Evolutionary conservation across 2,329 filamentous ascomycete genomes (phyloP).

Genomic region (Pyrenochaeta sp.): DNA sequence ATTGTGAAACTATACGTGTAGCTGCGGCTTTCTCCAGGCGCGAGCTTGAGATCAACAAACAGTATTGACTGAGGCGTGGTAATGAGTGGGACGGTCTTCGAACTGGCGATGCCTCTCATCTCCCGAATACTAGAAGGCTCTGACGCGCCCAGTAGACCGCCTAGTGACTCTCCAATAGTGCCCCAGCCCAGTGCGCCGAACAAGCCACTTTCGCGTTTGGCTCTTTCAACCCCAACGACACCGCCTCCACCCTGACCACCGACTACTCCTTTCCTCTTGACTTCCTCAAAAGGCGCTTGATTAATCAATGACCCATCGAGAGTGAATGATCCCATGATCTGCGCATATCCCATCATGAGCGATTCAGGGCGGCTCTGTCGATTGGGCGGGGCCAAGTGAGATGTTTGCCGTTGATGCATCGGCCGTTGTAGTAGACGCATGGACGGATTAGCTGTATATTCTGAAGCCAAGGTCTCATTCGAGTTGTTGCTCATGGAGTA

Average conservation of each 20-base stretch:
- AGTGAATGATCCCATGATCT: constrained; percentile 90
- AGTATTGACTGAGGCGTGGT: constrained; percentile 94
- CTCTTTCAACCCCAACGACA: constrained; percentile 80
- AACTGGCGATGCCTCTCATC: constrained; percentile 87
- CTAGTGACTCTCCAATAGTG: constrained; percentile 84
- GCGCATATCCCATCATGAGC: constrained; percentile 97
- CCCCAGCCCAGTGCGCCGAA: constrained; percentile 89
- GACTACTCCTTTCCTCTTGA: constrained; percentile 92
- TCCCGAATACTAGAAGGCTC: constrained; percentile 95
- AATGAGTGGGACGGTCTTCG: constrained; percentile 87
- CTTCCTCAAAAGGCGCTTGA: constrained; percentile 88
- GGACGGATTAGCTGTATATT: constrained; percentile 69
- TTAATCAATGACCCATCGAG: constrained; percentile 92
- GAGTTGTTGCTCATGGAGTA: constrained; percentile 96
- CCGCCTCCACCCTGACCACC: constrained; percentile 84
- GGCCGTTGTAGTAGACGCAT: constrained; percentile 58
- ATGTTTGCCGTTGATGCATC: constrained; percentile 39
- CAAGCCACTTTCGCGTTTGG: constrained; percentile 79
- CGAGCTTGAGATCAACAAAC: constrained; percentile 90
- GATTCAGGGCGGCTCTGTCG: constrained; percentile 69
- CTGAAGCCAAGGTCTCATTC: constrained; percentile 89
- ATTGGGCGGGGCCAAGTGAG: constrained; percentile 44
- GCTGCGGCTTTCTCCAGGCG: constrained; percentile 85
- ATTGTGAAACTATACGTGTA: constrained; percentile 89
- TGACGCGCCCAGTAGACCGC: constrained; percentile 82